These are phyloP conservation scores for Monosporascus ibericus DNA, from an alignment of 2,329 filamentous ascomycete genomes.

Conservation along the genomic window DNA sequence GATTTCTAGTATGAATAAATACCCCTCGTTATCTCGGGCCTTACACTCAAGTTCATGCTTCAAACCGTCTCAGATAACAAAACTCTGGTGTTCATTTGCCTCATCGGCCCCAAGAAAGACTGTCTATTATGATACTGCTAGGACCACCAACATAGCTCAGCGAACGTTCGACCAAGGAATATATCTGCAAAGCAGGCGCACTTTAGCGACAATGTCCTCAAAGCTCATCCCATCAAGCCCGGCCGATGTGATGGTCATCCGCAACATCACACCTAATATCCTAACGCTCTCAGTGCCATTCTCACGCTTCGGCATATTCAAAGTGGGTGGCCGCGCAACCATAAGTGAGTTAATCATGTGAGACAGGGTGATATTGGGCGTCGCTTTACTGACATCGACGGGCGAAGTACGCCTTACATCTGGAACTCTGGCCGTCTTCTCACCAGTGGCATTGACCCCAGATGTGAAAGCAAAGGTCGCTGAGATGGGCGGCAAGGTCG, in stretches of 20 bases:
- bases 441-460: constrained; percentile 77
- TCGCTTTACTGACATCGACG: background rate
- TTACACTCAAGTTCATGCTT: no score
- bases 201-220: constrained; percentile 44
- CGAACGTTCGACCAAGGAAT: background rate
- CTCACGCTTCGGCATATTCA: constrained; percentile 68
- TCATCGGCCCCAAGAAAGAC: no score
- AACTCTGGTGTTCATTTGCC: no score
- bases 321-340: constrained; percentile 82
- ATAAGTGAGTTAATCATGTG: constrained; percentile 53
- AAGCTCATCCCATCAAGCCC: constrained; percentile 66
- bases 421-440: constrained; percentile 82
- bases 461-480: constrained; percentile 60
- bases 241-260: constrained; percentile 81
- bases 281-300: constrained; percentile 81
- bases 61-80: no score
- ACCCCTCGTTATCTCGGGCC: no score
- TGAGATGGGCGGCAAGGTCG: constrained; percentile 62
- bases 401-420: constrained; percentile 66
- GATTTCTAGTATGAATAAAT: no score
- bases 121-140: background rate
- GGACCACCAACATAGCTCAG: background rate
- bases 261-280: constrained; percentile 72
- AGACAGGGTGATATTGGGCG: background rate
- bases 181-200: constrained; percentile 3